Evolutionary conservation across 805 yeast genomes (phyloP).

Genomic region (Saccharomycopsis capsularis): DNA sequence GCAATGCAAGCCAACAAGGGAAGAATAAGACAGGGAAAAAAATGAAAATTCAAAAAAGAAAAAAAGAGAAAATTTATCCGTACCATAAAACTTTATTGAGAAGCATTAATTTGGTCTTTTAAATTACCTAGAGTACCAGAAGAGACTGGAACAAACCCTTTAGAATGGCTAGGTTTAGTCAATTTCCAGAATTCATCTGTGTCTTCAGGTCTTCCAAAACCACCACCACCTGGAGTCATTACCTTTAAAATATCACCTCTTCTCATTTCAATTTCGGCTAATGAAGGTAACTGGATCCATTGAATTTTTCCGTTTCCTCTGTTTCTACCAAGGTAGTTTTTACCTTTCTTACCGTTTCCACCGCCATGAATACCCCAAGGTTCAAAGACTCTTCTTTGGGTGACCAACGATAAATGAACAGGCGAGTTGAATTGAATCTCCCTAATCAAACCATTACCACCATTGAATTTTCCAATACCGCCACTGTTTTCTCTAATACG

Average conservation of each 20-base stretch:
- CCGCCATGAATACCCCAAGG: conserved; percentile 55
- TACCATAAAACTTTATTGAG: conserved; percentile 4
- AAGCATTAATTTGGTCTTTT: neutral
- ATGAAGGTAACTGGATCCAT: conserved; percentile 22
- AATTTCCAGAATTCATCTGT: conserved; percentile 6
- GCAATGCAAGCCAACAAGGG: no score
- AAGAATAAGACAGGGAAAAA: no score
- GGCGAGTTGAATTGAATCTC: conserved; percentile 39
- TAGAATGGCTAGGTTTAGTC: neutral
- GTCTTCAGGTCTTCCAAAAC: conserved; percentile 31
- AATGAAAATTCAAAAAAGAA: no score
- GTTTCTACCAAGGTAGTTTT: conserved; percentile 32
- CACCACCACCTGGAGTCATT: conserved; percentile 41
- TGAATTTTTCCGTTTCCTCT: conserved; percentile 30
- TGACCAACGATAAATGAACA: conserved; percentile 38
- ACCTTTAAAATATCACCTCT: conserved; percentile 35
- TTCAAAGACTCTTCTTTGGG: conserved; percentile 46
- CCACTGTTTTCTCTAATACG: conserved; percentile 41
- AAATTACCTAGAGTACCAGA: conserved; percentile 4
- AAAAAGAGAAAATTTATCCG: no score
- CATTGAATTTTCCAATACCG: conserved; percentile 40
- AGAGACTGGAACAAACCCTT: neutral
- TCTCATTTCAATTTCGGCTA: conserved; percentile 29
- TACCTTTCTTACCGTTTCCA: conserved; percentile 43
- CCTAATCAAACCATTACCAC: conserved; percentile 48